Percentiles rank a stretch among this genome's conserved stretches.
phyloP scores from a whole-genome alignment of 352 stramenopile species.

The Globisporangium cystogenes region DNA sequence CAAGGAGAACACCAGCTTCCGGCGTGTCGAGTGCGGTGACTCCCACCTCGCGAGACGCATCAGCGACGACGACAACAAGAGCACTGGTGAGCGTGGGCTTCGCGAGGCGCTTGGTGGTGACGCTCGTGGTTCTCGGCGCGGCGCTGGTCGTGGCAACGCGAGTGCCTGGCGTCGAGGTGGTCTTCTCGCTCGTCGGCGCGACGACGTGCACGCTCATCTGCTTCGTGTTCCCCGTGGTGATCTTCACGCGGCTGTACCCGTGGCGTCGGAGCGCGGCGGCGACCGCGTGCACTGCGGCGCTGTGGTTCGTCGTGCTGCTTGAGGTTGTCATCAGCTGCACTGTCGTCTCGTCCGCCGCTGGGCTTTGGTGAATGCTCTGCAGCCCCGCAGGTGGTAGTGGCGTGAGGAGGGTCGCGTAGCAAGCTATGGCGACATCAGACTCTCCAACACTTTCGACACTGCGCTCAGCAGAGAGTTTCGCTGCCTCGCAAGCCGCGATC shows the following conservation, averaged over 20 bases:
- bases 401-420: too few relatives aligned
- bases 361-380: too few relatives aligned
- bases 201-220: constrained; percentile 42
- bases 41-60: not conserved
- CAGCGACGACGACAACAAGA: too few relatives aligned
- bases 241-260: constrained; percentile 44
- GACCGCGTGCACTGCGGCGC: not conserved
- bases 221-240: constrained; percentile 36
- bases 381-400: too few relatives aligned
- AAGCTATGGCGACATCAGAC: too few relatives aligned
- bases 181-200: constrained; percentile 50
- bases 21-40: not conserved
- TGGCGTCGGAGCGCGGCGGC: constrained; percentile 17
- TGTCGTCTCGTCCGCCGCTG: too few relatives aligned
- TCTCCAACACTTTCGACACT: too few relatives aligned
- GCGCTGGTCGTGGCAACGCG: constrained; percentile 47
- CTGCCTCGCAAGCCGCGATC: not conserved
- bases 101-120: constrained; percentile 39
- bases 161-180: constrained; percentile 53
- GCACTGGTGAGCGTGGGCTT: constrained; percentile 19
- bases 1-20: too few relatives aligned
- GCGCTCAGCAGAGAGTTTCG: not conserved
- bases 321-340: constrained; percentile 3
- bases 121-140: constrained; percentile 46
- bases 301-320: not conserved